A percentile compares a stretch with the other conserved stretches of the same genome.
phyloP scores from a whole-genome alignment of 192 early-diverging fungal genomes.

The Linnemannia hyalina region DNA sequence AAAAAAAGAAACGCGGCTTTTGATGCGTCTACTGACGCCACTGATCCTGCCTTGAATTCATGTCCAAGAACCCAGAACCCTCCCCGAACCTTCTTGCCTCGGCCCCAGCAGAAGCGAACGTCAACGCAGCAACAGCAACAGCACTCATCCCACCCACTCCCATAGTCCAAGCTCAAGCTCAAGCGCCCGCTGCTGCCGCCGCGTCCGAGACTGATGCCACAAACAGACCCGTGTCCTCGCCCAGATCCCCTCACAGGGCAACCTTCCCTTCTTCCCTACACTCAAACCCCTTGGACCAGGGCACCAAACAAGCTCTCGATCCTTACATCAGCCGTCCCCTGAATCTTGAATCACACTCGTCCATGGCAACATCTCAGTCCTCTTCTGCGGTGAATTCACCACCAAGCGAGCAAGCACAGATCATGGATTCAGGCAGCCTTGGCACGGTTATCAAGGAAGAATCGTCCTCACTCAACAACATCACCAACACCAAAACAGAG shows the following conservation, averaged over 20 bases:
- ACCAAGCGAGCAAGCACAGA: not conserved
- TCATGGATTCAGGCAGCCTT: constrained; percentile 3
- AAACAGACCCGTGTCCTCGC: constrained; percentile 12
- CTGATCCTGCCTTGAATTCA: constrained; percentile 23
- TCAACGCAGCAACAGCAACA: not conserved
- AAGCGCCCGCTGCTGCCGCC: constrained; percentile 10
- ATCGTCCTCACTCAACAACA: not conserved
- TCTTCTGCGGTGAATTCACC: not conserved
- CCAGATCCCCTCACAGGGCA: not conserved
- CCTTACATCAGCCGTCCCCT: not conserved
- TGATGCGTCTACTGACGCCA: constrained; percentile 6
- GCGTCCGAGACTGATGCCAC: constrained; percentile 27
- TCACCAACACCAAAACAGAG: not conserved
- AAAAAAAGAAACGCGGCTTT: not conserved
- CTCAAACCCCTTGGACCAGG: not conserved
- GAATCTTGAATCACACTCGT: not conserved
- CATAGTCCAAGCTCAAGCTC: not conserved
- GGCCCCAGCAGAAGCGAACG: constrained; percentile 15
- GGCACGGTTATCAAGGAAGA: not conserved
- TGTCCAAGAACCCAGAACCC: constrained; percentile 39
- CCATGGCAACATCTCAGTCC: not conserved
- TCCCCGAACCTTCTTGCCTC: constrained; percentile 22
- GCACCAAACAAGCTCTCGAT: not conserved
- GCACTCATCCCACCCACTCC: not conserved
- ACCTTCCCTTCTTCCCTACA: not conserved